Evolutionary conservation across 2,329 filamentous ascomycete species (phyloP), one percentile per base, ranked within the genome.

Genomic region (Xylaria sp.): DNA sequence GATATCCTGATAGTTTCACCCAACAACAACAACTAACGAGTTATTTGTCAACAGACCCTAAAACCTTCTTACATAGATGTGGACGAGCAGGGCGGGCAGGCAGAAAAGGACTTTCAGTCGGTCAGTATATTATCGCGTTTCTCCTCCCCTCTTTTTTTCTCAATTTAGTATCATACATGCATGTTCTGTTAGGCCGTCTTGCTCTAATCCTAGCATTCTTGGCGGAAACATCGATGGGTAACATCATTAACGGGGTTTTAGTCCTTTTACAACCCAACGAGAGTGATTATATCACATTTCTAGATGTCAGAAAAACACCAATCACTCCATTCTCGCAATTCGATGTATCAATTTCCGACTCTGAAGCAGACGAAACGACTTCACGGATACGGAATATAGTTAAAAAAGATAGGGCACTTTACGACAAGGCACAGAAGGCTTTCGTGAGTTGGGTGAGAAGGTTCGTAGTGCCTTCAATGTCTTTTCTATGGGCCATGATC

Each of bases 61-160:
- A 98, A 79, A 94, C 92, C 12, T 98, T 98, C 77, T 93, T 99
- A 69, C 96, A 99, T 80, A 91, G 96, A 5, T 92, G 96, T 34
- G 96, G 96, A 1, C 88, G 96, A 72, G 94, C 96, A 0, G 96
- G 96, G 0, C 88, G 96, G 25, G 97, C 97, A 78, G 94, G 94
- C 0, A 87, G 95, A 70, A 90, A 91, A 70, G 96, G 96, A 0
- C 82, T 98, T 23, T 94, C 94, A 15, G 88, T 98, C 1, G 69
- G 71, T 72, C 39, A 69, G 69, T 66, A 48, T 23, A 55, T 31
- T 25, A 37, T 39, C 28, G 9, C 8, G 2, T 46, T n/a, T 39
- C 15, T 41, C 23, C 25, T 34, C 15, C n/a, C 10, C 18, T 41
- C 12, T 56, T 31, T 20, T 28, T 13, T 15, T 51, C 2, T 54